These are phyloP conservation scores for Xerocomellus intermedius DNA, from an alignment of 768 basidiomycete species.

Conservation along the genomic window DNA sequence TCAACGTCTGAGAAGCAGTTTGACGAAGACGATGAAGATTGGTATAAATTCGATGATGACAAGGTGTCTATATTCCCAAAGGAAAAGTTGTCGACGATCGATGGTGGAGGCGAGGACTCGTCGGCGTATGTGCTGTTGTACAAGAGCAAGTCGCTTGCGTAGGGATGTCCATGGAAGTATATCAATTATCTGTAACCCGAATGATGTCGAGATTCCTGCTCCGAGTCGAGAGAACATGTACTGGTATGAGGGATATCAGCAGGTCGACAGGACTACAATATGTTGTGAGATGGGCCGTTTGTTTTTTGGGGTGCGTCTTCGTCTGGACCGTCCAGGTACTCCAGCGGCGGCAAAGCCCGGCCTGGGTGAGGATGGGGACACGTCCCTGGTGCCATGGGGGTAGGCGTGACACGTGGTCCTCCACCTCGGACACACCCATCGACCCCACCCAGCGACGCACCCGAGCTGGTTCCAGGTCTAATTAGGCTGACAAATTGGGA, in stretches of 20 bases:
- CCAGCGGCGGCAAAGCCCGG: slow-evolving; percentile 47
- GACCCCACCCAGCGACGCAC: too few relatives aligned
- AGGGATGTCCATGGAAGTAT: slow-evolving; percentile 12
- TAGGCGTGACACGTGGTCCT: too few relatives aligned
- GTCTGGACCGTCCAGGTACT: slow-evolving; percentile 54
- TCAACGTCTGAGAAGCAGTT: slow-evolving; percentile 18
- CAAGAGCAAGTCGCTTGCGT: slow-evolving; percentile 54
- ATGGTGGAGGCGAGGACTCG: slow-evolving; percentile 91
- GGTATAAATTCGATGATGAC: slow-evolving; percentile 98
- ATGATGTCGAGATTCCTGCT: slow-evolving; percentile 6
- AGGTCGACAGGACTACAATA: not conserved
- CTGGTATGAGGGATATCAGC: slow-evolving; percentile 16
- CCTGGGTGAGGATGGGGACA: slow-evolving; percentile 51
- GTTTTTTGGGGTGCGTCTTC: slow-evolving; percentile 23
- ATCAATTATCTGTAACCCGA: slow-evolving; percentile 18
- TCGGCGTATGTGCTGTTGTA: slow-evolving; percentile 89
- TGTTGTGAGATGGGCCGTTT: slow-evolving; percentile 26
- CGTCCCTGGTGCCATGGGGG: slow-evolving; percentile 64
- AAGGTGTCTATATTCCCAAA: slow-evolving; percentile 84
- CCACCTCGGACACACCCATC: too few relatives aligned
- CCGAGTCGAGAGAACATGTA: slow-evolving; percentile 3
- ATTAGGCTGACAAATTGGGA: too few relatives aligned
- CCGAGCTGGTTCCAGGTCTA: too few relatives aligned
- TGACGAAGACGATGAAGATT: slow-evolving; percentile 70
- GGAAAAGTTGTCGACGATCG: slow-evolving; percentile 81